Base-by-base conservation (phyloP, 768 basidiomycete species). In the Termitomyces sp. region DNA sequence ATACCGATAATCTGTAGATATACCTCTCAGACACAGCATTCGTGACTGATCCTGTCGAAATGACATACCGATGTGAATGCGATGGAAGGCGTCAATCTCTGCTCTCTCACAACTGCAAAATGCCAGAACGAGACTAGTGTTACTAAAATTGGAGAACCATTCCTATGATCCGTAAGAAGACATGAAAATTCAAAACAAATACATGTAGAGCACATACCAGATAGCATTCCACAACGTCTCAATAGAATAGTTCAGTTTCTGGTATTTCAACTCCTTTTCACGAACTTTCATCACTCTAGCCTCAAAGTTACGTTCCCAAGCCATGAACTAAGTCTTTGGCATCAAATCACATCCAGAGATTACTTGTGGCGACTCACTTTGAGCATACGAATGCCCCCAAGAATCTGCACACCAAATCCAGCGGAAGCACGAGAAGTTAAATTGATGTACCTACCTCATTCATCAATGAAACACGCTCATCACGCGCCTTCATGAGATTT, bases 231-330 rank as follows among this genome's bases (percentile, higher is more conserved):
- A 81, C 1, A 80, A 65, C 0, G 71, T 76, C 77, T 96, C 95
- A 54, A 96, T 90, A 45, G 81, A 83, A 71, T 95, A 98, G 72
- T 93, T 97, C 50, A 92, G 71, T 64, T 83, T 86, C 67, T 95
- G 93, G 70, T 85, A 93, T 65, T 85, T 86, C 24, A 97, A 76
- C 70, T 97, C 94, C 63, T 85, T 87, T 45, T 85, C 85, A 27
- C 94, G 83, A 59, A 96, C 77, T 54, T 81, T 84, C 55, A 89
- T 70, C 0, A 95, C 86, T 11, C 79, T 80, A 24, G 78, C 77
- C 72, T 96, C 94, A 65, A 95, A 95, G 68, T 85, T 92, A 27
- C 94, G 85, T 70, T 97, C 94, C 94, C 81, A 82, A 16, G 93
- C 94, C 93, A 96, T 95, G 72, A 95, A 97, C 86, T 89, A 65